Evolutionary conservation across 495 filamentous ascomycete genomes (phyloP).

Genomic region (Lindgomyces ingoldianus): DNA sequence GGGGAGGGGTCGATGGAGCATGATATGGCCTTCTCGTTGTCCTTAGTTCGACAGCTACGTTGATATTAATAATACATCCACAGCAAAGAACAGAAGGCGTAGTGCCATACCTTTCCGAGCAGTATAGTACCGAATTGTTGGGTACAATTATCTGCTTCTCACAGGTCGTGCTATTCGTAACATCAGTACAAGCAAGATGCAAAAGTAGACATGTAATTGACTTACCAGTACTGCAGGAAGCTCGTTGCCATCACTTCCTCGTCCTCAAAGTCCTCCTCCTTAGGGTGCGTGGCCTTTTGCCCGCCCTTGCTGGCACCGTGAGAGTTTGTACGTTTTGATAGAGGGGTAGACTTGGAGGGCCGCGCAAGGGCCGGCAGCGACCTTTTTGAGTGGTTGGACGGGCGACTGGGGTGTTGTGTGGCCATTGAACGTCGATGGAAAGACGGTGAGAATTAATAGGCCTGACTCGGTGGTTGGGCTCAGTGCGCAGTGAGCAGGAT

Average conservation of each 20-base stretch:
- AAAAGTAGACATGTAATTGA: slow-evolving; percentile 10
- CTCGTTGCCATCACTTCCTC: slow-evolving; percentile 62
- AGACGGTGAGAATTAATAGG: slow-evolving; percentile 38
- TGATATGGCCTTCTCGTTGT: slow-evolving; percentile 36
- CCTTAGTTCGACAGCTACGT: slow-evolving; percentile 47
- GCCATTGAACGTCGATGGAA: slow-evolving; percentile 35
- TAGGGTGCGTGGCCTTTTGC: slow-evolving; percentile 18
- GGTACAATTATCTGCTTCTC: slow-evolving; percentile 68
- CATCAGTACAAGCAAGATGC: slow-evolving; percentile 7
- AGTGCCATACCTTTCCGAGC: slow-evolving; percentile 46
- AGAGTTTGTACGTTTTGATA: slow-evolving; percentile 29
- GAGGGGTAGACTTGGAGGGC: slow-evolving; percentile 31
- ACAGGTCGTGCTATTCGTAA: slow-evolving; percentile 57
- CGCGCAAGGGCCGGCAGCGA: slow-evolving; percentile 33
- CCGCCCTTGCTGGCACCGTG: slow-evolving; percentile 25
- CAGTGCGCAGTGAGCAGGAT: slow-evolving; percentile 26
- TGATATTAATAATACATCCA: slow-evolving; percentile 1
- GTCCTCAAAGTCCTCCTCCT: slow-evolving; percentile 42
- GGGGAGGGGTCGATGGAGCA: slow-evolving; percentile 35
- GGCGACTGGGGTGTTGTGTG: slow-evolving; percentile 25
- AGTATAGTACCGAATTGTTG: slow-evolving; percentile 57
- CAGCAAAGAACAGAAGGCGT: background rate
- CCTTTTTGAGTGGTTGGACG: slow-evolving; percentile 36
- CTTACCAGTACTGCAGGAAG: slow-evolving; percentile 68
- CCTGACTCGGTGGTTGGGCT: slow-evolving; percentile 15